Percentiles rank a stretch among this genome's conserved stretches.
phyloP scores from a whole-genome alignment of 1,139 yeast genomes.

The Protomyces inundatus region DNA sequence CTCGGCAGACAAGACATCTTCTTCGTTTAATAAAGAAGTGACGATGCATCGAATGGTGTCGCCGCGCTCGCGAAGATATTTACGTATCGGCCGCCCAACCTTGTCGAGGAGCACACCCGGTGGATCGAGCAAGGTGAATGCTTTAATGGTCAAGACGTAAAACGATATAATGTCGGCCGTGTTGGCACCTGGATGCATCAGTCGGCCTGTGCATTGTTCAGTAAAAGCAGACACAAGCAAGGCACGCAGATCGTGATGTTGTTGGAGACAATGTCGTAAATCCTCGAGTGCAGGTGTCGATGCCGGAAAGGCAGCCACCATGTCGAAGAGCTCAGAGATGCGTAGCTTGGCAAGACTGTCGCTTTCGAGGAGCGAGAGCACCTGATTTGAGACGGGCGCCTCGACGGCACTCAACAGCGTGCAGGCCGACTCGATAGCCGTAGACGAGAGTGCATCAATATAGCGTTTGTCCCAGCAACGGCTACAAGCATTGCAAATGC shows the following conservation, averaged over 20 bases:
- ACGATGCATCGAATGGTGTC: slow-evolving; percentile 71
- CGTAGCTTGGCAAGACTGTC: slow-evolving; percentile 40
- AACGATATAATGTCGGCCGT: slow-evolving; percentile 67
- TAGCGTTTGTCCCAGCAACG: background rate
- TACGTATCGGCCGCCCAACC: slow-evolving; percentile 67
- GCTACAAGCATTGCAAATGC: background rate
- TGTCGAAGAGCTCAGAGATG: slow-evolving; percentile 58
- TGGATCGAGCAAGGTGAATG: slow-evolving; percentile 77
- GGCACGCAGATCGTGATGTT: slow-evolving; percentile 43
- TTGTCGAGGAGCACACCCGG: slow-evolving; percentile 76
- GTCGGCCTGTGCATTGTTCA: slow-evolving; percentile 45
- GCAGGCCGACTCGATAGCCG: background rate
- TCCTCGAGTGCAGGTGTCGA: slow-evolving; percentile 61
- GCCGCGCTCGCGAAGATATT: slow-evolving; percentile 60
- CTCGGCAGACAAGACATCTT: slow-evolving; percentile 46
- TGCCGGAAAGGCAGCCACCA: slow-evolving; percentile 55
- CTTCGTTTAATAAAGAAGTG: slow-evolving; percentile 60
- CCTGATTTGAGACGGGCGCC: background rate
- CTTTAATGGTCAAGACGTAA: slow-evolving; percentile 66
- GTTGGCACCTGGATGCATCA: slow-evolving; percentile 77
- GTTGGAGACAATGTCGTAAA: slow-evolving; percentile 36
- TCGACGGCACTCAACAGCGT: background rate
- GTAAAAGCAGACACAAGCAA: slow-evolving; percentile 55
- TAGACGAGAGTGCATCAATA: background rate
- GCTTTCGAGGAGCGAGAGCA: slow-evolving; percentile 20